Conservation (phyloP, 2,329 filamentous ascomycete species). For the Apiospora malaysiana region DNA sequence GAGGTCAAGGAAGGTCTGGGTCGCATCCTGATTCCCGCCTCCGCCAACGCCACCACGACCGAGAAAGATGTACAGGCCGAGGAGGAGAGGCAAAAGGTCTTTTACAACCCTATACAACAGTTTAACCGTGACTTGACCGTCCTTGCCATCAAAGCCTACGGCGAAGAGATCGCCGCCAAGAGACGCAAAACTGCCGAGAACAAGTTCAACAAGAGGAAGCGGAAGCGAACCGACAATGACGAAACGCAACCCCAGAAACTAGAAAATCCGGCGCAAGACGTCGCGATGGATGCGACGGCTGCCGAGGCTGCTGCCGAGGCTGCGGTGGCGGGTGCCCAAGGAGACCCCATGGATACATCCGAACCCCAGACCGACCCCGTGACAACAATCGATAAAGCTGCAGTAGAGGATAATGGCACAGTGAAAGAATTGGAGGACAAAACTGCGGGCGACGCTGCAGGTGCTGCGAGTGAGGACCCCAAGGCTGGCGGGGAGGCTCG, state of each 20-base stretch:
- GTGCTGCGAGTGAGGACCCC: constrained; percentile 23
- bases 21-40: constrained; percentile 59
- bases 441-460: constrained; percentile 25
- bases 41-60: constrained; percentile 41
- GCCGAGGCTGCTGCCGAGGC: constrained; percentile 5
- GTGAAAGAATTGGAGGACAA: constrained; percentile 27
- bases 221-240: constrained; percentile 36
- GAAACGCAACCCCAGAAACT: constrained; percentile 33
- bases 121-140: constrained; percentile 97
- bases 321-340: not conserved
- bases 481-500: constrained; percentile 26
- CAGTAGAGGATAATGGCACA: constrained; percentile 18
- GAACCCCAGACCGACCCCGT: constrained; percentile 19
- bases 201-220: constrained; percentile 52
- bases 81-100: constrained; percentile 77
- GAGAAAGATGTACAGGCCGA: constrained; percentile 47
- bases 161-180: constrained; percentile 66
- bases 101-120: constrained; percentile 99
- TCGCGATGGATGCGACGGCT: constrained; percentile 24
- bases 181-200: constrained; percentile 50
- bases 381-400: not conserved
- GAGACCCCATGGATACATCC: constrained; percentile 25
- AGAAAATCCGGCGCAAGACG: constrained; percentile 28
- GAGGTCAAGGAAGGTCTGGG: constrained; percentile 62
- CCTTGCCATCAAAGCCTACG: constrained; percentile 88